Conservation (phyloP, 768 basidiomycete genomes). For the Hericium rajendrae region DNA sequence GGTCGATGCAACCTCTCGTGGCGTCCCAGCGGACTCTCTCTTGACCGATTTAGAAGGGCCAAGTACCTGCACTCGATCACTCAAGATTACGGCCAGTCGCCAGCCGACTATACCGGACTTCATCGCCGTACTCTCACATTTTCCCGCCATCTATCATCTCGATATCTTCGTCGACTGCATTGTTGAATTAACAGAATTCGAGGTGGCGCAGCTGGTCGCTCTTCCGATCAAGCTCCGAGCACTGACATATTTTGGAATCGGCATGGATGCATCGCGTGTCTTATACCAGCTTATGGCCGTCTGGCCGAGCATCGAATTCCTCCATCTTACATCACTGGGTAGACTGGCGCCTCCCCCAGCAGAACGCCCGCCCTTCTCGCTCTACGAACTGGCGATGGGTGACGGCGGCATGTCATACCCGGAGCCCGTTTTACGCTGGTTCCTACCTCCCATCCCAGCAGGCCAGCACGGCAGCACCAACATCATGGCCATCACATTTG, state of each 20-base stretch:
- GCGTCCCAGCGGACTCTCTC: too few relatives aligned
- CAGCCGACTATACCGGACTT: too few relatives aligned
- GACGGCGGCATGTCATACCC: background rate
- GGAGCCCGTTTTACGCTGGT: background rate
- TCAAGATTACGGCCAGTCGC: too few relatives aligned
- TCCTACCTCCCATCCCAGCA: background rate
- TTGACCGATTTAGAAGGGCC: too few relatives aligned
- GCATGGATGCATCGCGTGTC: background rate
- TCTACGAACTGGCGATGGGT: background rate
- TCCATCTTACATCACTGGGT: background rate
- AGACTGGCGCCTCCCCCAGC: background rate
- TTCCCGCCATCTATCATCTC: constrained; percentile 24
- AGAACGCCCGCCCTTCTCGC: background rate
- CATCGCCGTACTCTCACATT: too few relatives aligned
- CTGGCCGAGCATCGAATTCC: background rate
- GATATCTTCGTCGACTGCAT: constrained; percentile 16
- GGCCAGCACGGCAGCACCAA: too few relatives aligned
- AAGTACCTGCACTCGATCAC: too few relatives aligned
- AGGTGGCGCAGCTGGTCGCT: background rate
- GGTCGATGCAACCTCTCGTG: too few relatives aligned
- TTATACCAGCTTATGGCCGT: background rate
- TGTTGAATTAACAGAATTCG: background rate
- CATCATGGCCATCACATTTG: too few relatives aligned
- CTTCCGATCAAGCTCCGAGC: background rate
- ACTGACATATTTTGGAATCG: background rate